Evolutionary conservation across 352 stramenopile genomes (phyloP), one percentile per base, ranked within the genome.

Genomic region (Phytophthora foliorum): DNA sequence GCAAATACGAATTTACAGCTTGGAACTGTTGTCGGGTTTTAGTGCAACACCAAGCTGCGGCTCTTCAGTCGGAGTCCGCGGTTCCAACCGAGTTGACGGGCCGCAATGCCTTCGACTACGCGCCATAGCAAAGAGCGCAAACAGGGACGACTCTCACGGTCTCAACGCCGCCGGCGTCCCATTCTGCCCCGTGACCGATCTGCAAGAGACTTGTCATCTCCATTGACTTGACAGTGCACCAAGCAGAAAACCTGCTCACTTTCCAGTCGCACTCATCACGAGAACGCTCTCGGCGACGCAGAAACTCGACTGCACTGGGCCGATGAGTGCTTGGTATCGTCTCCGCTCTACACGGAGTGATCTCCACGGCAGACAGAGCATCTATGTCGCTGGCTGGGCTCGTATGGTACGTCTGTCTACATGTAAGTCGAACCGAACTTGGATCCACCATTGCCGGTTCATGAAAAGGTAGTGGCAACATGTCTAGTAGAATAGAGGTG

Each of bases 261-360:
- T 31, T 31, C 27, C 27, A 31, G 49, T 19, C 34, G 52, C 38
- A 50, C 52, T 59, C 19, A 48, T 48, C 34, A n/a, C n/a, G 8
- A 56, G 27, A 14, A 13, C 32, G 32, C 19, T 13, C 2, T 34
- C 25, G 19, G 17, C 21, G 51, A 29, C 32, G 51, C 51, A 49
- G 51, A 59, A 39, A 49, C 32, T 59, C 21, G 38, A n/a, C 36
- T 50, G 51, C 38, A 59, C 6, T 7, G 14, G 21, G 24, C 24
- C 52, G 52, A 59, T 59, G 52, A 59, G 52, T 50, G 38, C 52
- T 32, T 59, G 34, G 21, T 11, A 25, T 41, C 10, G 14, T 17
- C 34, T 4, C n/a, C 29, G 34, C 27, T 56, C 6, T n/a, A n/a
- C n/a, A n/a, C n/a, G n/a, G n/a, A n/a, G n/a, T 56, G n/a, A 29